Evolutionary conservation across 1,284 basidiomycete genomes (phyloP).

Genomic region (Kwoniella shivajii): DNA sequence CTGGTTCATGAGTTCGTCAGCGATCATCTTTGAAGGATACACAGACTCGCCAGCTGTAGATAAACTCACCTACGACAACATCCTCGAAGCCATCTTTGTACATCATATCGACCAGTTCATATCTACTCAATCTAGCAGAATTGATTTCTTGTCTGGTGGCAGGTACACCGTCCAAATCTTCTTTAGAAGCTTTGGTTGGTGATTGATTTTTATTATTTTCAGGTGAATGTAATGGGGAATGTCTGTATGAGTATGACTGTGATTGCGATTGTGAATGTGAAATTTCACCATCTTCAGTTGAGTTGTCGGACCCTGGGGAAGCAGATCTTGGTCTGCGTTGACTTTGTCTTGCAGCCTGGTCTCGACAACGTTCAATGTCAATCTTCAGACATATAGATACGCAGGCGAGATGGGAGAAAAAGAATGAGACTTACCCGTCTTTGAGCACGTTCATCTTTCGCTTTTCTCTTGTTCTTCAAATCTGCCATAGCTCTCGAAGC

Average conservation of each 20-base stretch:
- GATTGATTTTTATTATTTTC: constrained; percentile 57
- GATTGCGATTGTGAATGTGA: constrained; percentile 64
- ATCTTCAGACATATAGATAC: not conserved
- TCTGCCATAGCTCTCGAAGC: constrained; percentile 78
- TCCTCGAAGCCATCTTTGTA: constrained; percentile 37
- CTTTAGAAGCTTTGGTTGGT: constrained; percentile 57
- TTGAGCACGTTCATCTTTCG: constrained; percentile 53
- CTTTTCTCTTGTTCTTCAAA: constrained; percentile 76
- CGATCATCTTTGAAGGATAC: not conserved
- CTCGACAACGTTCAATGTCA: constrained; percentile 9
- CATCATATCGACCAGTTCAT: constrained; percentile 63
- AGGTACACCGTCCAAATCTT: constrained; percentile 64
- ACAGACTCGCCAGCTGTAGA: not conserved
- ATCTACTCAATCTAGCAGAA: constrained; percentile 76
- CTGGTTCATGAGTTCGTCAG: constrained; percentile 54
- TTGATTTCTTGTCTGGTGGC: constrained; percentile 66
- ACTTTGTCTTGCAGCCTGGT: constrained; percentile 45
- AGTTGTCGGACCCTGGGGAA: constrained; percentile 34
- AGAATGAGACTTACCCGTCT: constrained; percentile 26
- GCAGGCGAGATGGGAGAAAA: too few relatives aligned
- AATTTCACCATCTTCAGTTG: constrained; percentile 68
- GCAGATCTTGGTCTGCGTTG: constrained; percentile 61
- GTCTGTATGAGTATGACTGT: constrained; percentile 62
- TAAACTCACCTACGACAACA: constrained; percentile 30
- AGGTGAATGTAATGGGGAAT: constrained; percentile 54